phyloP scores from a whole-genome alignment of 78 protist species.

The Polysphondylium violaceum region DNA sequence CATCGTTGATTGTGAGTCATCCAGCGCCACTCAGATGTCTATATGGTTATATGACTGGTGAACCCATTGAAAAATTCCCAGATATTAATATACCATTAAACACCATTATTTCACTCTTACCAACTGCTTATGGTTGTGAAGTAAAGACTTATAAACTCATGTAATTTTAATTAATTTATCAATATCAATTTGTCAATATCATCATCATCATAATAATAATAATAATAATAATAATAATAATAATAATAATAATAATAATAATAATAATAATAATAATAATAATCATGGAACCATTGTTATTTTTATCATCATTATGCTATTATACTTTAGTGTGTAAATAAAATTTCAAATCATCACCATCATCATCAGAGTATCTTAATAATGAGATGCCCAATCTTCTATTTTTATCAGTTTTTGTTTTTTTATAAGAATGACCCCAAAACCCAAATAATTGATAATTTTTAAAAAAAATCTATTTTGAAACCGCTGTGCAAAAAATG shows the following conservation, averaged over 20 bases:
- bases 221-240: not conserved
- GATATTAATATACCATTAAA: conserved; percentile 87
- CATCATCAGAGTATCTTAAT: no score
- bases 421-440: no score
- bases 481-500: no score
- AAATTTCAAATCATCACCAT: no score
- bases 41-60: conserved; percentile 74
- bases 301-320: no score
- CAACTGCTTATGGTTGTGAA: conserved; percentile 82
- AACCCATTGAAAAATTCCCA: conserved; percentile 83
- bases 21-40: conserved; percentile 73
- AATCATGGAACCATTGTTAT: no score
- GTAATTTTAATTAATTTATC: not conserved
- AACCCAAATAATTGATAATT: no score
- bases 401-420: no score
- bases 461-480: no score
- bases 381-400: no score
- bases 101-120: conserved; percentile 86
- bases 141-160: conserved; percentile 35
- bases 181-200: no score
- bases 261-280: not conserved
- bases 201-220: not conserved
- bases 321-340: no score
- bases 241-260: not conserved
- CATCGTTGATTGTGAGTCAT: conserved; percentile 75